Base-by-base conservation (phyloP, 2,329 filamentous ascomycete genomes). In the Penicillium sp. region DNA sequence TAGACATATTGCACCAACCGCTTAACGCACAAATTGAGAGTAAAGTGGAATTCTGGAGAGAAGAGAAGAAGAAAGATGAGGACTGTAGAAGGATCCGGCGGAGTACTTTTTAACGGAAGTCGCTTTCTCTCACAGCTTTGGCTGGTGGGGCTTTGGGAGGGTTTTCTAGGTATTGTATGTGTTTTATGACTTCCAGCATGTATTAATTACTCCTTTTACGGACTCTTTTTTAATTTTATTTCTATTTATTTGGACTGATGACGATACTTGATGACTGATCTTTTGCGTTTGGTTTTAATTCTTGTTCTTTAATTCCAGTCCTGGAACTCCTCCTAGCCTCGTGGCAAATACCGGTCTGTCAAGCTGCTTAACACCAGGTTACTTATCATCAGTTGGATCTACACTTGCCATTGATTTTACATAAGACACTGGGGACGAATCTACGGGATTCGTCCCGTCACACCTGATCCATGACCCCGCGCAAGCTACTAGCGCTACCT, bases 1-100 rank as follows among this genome's bases (percentile, higher is more conserved):
- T 77, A 52, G 80, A 68, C 80, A 83, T 82, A 23, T 61, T 70
- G 57, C 38, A 45, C 50, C 44, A 26, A 39, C 36, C 47, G 47
- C 47, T 42, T 49, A 49, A 42, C 56, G 51, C 58, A 60, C 51
- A 57, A 51, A 44, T 58, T 53, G 47, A 51, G 49, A 54, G 46
- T 44, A 47, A 53, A 46, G 32, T 44, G 44, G 8, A 39, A 11
- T 30, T 18, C 10, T n/a, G 36, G 11, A 23, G 23, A 23, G 16
- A 51, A 55, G 47, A 48, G 44, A 49, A 49, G 58, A 41, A 53
- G 39, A 55, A 62, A 58, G 53, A 60, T 61, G 59, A 63, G 60
- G 56, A 61, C 58, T 56, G 60, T 56, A 63, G 56, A 58, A 62
- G 51, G 59, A 62, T 61, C 67, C 65, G 65, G 67, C 65, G 68